Evolutionary conservation across 306 rosid species (phyloP), one percentile per base, ranked within the genome.

Genomic region (Rubus idaeus): DNA sequence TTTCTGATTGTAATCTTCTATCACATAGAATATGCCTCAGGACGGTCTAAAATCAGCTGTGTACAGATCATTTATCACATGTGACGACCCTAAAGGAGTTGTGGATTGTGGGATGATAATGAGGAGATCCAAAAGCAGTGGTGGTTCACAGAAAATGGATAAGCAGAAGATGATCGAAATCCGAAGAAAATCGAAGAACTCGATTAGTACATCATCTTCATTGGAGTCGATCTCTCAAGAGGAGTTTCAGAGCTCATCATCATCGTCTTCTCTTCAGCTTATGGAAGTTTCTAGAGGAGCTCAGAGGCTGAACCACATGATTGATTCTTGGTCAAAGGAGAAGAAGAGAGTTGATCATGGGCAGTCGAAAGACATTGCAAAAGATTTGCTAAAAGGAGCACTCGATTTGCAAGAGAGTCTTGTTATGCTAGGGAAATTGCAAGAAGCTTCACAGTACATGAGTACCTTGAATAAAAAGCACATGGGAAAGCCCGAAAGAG

Each of bases 1-100:
- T 79, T 35, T 18, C 60, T 58, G 58, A 58, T 47, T 73, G 77
- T 74, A 68, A 68, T 84, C 58, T 86, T 76, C n/a, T 80, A 53
- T 74, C 53, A 74, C 84, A 40, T 40, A 89, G 92, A 89, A 84
- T 84, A 90, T 87, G 78, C 84, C 87, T 75, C 82, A 79, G 74
- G 93, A 89, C 84, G 68, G 85, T 75, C 69, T 79, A 17, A 88
- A 65, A 85, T 86, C 83, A 86, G 84, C 85, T 77, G 87, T 88
- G 78, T 95, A 88, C 79, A 92, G 87, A 80, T 86, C 97, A 58
- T 88, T 92, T 83, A 78, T 92, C 83, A 82, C 92, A 74, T 95
- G 99, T 87, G 89, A 90, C 68, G 94, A 95, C 85, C 97, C 97
- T 82, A 90, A 86, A 80, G 99, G 97, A 30, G 97, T 92, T 47